Evolutionary conservation across 2,329 filamentous ascomycete genomes (phyloP), one percentile per base, ranked within the genome.

Genomic region (Botryosphaeria dothidea): DNA sequence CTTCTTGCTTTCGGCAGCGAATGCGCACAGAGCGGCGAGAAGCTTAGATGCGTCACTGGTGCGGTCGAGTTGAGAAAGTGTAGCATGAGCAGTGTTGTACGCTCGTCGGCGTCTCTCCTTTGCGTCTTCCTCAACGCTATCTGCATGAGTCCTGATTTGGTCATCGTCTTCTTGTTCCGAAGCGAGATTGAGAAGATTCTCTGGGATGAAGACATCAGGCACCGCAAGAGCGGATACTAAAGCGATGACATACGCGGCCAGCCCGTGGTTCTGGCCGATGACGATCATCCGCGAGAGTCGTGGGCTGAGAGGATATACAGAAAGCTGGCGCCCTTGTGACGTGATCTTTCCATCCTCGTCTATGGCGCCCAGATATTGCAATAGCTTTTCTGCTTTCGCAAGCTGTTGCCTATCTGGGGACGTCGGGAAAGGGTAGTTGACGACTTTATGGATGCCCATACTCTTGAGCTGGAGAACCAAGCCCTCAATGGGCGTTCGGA

Each of bases 401-500:
- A 99, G 83, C 68, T 88, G 92, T 62, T 88, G 83, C 15, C 88
- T 85, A 71, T 93, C 90, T 1, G 95, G 95, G 0, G 93, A 89
- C 15, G 94, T 98, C 3, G 95, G 95, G 75, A 98, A 99, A 0
- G 96, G 95, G 75, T 99, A 99, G 77, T 95, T 96, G 74, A 92
- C 86, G 7, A 99, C 90, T 65, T 93, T 89, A 66, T 94, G 91
- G 34, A 97, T 86, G 63, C 93, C 92, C 92, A 99, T 97, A 58
- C 90, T 88, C 81, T 98, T 99, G 71, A 99, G 87, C 76, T 97
- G 93, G 41, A 99, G 82, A 1, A 98, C 93, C 3, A 98, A 78
- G 34, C 79, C 92, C 77, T 99, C 95, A 29, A 98, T 92, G 0
- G 95, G 94, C 78, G 95, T 96, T 25, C 93, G 87, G 54, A 96